Evolutionary conservation across 371 early-diverging fungal species (phyloP).

Genomic region (Apophysomyces ossiformis): DNA sequence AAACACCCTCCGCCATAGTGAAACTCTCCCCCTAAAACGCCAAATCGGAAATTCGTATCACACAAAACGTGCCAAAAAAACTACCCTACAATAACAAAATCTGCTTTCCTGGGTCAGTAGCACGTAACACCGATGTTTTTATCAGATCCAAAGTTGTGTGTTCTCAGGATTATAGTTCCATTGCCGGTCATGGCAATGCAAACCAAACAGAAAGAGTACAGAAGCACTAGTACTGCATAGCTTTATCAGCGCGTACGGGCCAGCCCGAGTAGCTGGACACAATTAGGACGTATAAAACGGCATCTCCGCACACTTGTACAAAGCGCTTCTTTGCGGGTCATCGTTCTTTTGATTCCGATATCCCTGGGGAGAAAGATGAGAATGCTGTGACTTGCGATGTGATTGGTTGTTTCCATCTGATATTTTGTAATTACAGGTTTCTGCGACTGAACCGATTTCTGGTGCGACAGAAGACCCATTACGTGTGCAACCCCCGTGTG

Average conservation of each 20-base stretch:
- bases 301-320: conserved; percentile 2
- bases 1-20: too few species aligned
- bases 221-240: background rate
- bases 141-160: background rate
- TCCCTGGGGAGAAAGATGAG: background rate
- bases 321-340: background rate
- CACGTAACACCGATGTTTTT: conserved; percentile 1
- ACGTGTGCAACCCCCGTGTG: conserved; percentile 11
- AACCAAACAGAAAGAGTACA: background rate
- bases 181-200: too few species aligned
- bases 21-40: too few species aligned
- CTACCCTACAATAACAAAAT: background rate
- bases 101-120: background rate
- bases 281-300: too few species aligned
- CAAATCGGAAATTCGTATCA: too few species aligned
- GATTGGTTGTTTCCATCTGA: conserved; percentile 16
- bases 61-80: too few species aligned
- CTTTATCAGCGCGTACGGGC: background rate
- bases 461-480: background rate
- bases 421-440: conserved; percentile 5
- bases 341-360: conserved; percentile 4
- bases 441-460: background rate
- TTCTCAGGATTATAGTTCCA: background rate
- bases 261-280: too few species aligned
- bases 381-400: conserved; percentile 3